Base-by-base conservation (phyloP, 164 flowering plant genomes). In the Piper longum region DNA sequence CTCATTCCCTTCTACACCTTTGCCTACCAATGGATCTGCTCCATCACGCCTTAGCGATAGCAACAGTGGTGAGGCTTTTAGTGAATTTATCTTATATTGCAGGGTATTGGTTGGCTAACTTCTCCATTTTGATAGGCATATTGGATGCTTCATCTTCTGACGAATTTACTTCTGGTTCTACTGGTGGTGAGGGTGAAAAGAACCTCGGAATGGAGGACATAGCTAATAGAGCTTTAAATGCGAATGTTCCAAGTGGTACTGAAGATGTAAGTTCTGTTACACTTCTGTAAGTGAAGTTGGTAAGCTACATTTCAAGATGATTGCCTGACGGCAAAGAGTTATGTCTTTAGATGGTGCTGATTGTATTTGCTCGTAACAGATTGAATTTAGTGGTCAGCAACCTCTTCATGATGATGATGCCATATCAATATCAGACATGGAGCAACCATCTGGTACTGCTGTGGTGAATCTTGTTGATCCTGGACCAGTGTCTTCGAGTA, bases 111-210 rank as follows among this genome's bases (percentile, higher is more conserved):
- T 59, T 44, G 4, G 14, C 19, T 41, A 41, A 65, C 43, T 58
- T 41, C 54, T 64, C 68, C 36, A 17, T 68, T 60, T 62, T 4
- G 45, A 65, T 60, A 77, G 83, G 78, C 56, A 77, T 70, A 65
- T 57, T 63, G n/a, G 77, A 65, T 39, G 44, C 63, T 72, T 66
- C 80, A 42, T 57, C 54, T 42, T 64, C 26, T 73, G 75, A 72
- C 62, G 75, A 64, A 64, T 62, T 65, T 54, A 62, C 78, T 54
- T 73, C 7, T 48, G 11, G 60, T 51, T 61, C 71, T 58, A 69
- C 55, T 43, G 57, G 59, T 56, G 44, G 57, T 66, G 71, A 11
- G 16, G 14, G 62, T 68, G 56, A 19, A 2, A 68, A 67, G 55
- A 73, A 18, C 59, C 70, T 43, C 42, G 72, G 14, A 0, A 14